Evolutionary conservation across 768 basidiomycete genomes (phyloP), one percentile per base, ranked within the genome.

Genomic region (Lactarius trivialis): DNA sequence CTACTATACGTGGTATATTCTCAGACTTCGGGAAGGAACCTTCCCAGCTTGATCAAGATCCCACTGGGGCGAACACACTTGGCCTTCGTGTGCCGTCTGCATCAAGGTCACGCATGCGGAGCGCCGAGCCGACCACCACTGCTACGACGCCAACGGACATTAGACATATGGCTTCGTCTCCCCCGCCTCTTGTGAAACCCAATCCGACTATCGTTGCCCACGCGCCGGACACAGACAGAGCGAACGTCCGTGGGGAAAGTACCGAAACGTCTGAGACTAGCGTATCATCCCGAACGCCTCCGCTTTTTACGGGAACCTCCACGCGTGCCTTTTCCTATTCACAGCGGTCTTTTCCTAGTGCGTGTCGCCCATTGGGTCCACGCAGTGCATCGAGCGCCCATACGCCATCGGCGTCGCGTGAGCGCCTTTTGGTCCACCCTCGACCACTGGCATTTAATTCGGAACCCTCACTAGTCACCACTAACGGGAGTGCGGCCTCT

Each of bases 401-500:
- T 64, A 72, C 71, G 67, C 68, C 69, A 55, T 69, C 43, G 59
- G 76, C 74, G 39, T 67, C 71, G 64, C 75, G 76, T 49, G 68
- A 76, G 32, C 78, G 78, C 55, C 76, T 89, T 51, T 81, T 83
- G 8, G 81, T 82, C n/a, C 80, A 86, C 60, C 86, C 85, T 69
- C 85, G 85, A 41, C 84, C 86, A 39, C 82, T 81, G 6, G 88
- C 89, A 52, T 91, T 87, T 53, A 87, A 81, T 63, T 92, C 90
- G 54, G 90, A 92, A 73, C 90, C 90, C n/a, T 91, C 89, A 5
- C 77, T 92, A 50, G 71, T 91, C 55, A 78, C 85, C 26, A 73
- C 65, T 33, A 76, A 76, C 39, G 82, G 84, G 60, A 85, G 83
- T 39, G 8, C 64, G 67, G 68, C 69, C 37, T 63, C 68, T 14